Base-by-base conservation (phyloP, 345 rosid genomes). In the Jatropha curcas region DNA sequence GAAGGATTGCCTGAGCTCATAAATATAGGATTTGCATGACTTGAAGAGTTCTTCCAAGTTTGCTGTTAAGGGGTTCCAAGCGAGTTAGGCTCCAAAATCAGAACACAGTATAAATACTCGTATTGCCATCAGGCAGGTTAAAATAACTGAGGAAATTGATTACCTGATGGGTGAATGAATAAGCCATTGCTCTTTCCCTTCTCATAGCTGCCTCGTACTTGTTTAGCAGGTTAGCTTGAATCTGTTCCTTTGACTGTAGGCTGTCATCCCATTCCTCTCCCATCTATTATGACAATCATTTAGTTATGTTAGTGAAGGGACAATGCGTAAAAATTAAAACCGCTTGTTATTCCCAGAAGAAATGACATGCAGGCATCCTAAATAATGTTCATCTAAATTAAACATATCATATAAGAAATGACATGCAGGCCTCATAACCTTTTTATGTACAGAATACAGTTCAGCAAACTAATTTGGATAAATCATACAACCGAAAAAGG, bases 221-320 rank as follows among this genome's bases (percentile, higher is more conserved):
- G 88, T 83, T 85, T 41, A 95, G 84, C 78, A 95, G 78, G 70
- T 82, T 91, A 0, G 92, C 85, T 81, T 95, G 97, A n/a, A 93
- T 75, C 76, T 93, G 91, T 80, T 91, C 97, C 85, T 88, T 93
- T 5, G 99, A 93, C 75, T 91, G 97, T 58, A 84, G 72, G 72
- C 97, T 93, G 80, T 93, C 98, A 81, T 91, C 87, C 99, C 98
- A 93, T 45, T 88, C 88, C 70, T 89, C 98, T n/a, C 90, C 96
- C 37, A 84, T 88, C 99, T 91, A 90, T 74, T 70, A 27, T 80
- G 64, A 78, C 71, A 73, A 16, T 28, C 61, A 75, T 50, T 73
- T 3, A 28, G 19, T 56, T 7, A 34, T 31, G 70, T 27, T 76
- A 12, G 72, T n/a, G 79, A 58, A 45, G 50, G 43, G 56, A 10